These are phyloP conservation scores for Bretschneidera sinensis DNA, from an alignment of 345 rosid genomes.

Conservation along the genomic window DNA sequence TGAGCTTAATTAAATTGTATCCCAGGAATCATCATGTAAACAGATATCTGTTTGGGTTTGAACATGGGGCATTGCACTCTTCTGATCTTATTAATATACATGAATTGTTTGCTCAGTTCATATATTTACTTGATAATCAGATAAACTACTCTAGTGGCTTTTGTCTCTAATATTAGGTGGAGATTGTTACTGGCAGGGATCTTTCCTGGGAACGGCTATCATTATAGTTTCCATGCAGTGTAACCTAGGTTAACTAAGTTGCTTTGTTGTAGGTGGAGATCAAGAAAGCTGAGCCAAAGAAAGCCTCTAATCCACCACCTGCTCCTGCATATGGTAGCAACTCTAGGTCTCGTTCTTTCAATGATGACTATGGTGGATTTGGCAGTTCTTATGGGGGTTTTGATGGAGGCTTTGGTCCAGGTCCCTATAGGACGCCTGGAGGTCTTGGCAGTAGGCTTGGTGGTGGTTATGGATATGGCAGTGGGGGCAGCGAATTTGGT, in stretches of 20 bases:
- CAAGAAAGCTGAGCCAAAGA: slow-evolving; percentile 99
- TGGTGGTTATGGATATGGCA: slow-evolving; percentile 66
- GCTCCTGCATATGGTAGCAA: slow-evolving; percentile 70
- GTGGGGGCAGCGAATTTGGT: slow-evolving; percentile 66
- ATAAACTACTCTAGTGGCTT: background rate
- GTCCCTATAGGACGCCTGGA: slow-evolving; percentile 70
- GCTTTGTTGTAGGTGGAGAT: slow-evolving; percentile 99
- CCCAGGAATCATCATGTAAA: slow-evolving; percentile 20
- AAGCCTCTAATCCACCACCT: slow-evolving; percentile 87
- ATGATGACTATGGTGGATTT: slow-evolving; percentile 60
- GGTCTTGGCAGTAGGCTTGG: slow-evolving; percentile 51
- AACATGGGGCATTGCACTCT: slow-evolving; percentile 3
- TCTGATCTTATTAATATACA: background rate
- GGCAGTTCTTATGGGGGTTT: slow-evolving; percentile 56
- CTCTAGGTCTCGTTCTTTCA: slow-evolving; percentile 63
- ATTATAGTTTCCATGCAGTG: slow-evolving; percentile 44
- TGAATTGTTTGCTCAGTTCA: background rate
- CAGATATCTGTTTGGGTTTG: background rate
- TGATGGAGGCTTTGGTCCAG: slow-evolving; percentile 84
- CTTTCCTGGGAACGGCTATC: slow-evolving; percentile 28
- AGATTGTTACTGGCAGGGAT: slow-evolving; percentile 36
- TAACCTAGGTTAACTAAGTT: slow-evolving; percentile 87
- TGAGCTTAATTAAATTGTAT: slow-evolving; percentile 38
- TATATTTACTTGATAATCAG: background rate
- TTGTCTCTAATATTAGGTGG: slow-evolving; percentile 19